phyloP scores from a whole-genome alignment of 176 grass and related monocot species.

The Carex littledalei region DNA sequence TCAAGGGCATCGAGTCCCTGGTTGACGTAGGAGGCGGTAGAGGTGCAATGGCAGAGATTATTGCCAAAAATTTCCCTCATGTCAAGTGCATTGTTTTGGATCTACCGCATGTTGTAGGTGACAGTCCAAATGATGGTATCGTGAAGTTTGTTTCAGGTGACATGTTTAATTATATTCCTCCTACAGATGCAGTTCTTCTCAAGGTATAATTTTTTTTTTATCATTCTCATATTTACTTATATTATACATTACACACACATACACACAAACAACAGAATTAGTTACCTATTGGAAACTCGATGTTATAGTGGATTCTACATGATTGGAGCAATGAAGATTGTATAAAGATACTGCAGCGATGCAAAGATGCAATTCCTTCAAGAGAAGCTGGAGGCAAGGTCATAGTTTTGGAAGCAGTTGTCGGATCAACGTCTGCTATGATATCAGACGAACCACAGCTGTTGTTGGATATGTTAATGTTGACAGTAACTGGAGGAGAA shows the following conservation, averaged over 20 bases:
- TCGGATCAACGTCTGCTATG: too few relatives aligned
- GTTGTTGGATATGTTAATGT: too few relatives aligned
- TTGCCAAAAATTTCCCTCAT: constrained; percentile 26
- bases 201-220: constrained; percentile 25
- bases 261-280: too few relatives aligned
- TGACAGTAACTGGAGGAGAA: too few relatives aligned
- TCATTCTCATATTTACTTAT: background rate
- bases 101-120: constrained; percentile 26
- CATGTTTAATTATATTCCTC: constrained; percentile 12
- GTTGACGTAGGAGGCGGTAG: constrained; percentile 37
- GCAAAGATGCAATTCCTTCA: too few relatives aligned
- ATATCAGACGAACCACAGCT: too few relatives aligned
- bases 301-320: too few relatives aligned
- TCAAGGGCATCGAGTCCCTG: constrained; percentile 10
- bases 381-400: too few relatives aligned
- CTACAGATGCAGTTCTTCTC: constrained; percentile 32
- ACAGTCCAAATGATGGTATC: background rate
- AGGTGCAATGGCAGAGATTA: background rate
- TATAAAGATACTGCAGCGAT: too few relatives aligned
- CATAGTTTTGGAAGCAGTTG: too few relatives aligned
- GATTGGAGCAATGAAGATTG: too few relatives aligned
- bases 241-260: background rate
- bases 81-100: constrained; percentile 44
- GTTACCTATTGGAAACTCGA: too few relatives aligned
- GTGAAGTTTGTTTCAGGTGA: constrained; percentile 32